Conservation (phyloP, 257 asterid genomes). For the Parsonsia alboflavescens region DNA sequence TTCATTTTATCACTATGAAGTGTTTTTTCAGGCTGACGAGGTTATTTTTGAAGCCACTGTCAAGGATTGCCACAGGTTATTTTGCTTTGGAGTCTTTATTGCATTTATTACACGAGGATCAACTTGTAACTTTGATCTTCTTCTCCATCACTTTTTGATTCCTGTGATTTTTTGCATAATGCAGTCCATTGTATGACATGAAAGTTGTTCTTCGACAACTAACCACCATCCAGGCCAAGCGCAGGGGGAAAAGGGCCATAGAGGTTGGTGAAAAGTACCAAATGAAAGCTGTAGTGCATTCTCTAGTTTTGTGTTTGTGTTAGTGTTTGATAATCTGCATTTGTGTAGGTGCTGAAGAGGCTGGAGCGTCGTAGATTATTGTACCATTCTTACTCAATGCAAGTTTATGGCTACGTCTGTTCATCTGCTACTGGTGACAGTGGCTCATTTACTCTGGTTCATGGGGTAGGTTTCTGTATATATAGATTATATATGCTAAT, state of each 20-base stretch:
- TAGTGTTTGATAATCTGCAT: constrained; percentile 16
- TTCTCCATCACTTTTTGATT: background rate
- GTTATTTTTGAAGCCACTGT: constrained; percentile 78
- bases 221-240: constrained; percentile 67
- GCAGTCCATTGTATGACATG: constrained; percentile 69
- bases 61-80: constrained; percentile 68
- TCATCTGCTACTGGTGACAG: constrained; percentile 50
- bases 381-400: constrained; percentile 91
- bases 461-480: constrained; percentile 53
- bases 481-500: background rate
- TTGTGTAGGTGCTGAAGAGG: constrained; percentile 72
- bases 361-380: constrained; percentile 56
- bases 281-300: constrained; percentile 1
- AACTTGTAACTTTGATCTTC: too few relatives aligned
- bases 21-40: constrained; percentile 65
- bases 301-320: background rate
- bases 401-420: constrained; percentile 87
- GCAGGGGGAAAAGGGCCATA: constrained; percentile 85
- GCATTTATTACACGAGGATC: background rate
- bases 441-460: constrained; percentile 76
- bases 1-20: constrained; percentile 2
- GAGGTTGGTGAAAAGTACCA: constrained; percentile 45
- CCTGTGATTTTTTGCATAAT: constrained; percentile 7
- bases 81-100: constrained; percentile 13
- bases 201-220: constrained; percentile 79